A percentile compares a stretch with the other conserved stretches of the same genome.
Conservation (phyloP, 495 filamentous ascomycete species). For the Tuber umbilicatum region DNA sequence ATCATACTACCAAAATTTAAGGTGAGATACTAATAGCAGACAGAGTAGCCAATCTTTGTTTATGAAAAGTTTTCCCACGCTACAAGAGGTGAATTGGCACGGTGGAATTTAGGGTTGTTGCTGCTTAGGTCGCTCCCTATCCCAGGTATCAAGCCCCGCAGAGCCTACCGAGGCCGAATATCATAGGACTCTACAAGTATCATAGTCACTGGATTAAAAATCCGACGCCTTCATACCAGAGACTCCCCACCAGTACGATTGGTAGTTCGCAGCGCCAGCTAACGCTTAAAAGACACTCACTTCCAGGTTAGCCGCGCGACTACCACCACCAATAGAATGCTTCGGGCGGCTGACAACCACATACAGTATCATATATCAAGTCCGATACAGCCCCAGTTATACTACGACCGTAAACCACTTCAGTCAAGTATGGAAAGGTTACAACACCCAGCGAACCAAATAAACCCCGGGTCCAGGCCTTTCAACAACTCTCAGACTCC, state of each 20-base stretch:
- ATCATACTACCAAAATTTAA: too few relatives aligned
- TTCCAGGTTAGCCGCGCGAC: not conserved
- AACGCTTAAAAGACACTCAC: not conserved
- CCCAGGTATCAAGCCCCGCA: not conserved
- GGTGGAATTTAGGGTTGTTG: not conserved
- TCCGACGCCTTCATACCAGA: not conserved
- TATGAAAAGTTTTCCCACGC: not conserved
- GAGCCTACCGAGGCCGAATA: not conserved
- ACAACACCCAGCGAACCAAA: not conserved
- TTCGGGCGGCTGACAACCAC: not conserved
- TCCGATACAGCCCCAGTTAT: not conserved
- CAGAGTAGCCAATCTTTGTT: not conserved
- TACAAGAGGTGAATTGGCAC: not conserved
- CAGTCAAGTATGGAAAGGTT: not conserved
- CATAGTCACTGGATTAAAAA: not conserved
- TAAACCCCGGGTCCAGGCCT: not conserved
- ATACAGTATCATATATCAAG: not conserved
- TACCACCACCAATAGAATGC: not conserved
- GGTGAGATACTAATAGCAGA: not conserved
- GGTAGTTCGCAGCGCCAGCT: not conserved
- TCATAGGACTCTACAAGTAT: not conserved
- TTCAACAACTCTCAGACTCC: not conserved
- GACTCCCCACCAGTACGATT: not conserved
- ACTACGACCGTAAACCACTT: not conserved
- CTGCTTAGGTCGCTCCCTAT: not conserved